Evolutionary conservation across 2,329 filamentous ascomycete genomes (phyloP).

Genomic region (Aspergillus sp.): DNA sequence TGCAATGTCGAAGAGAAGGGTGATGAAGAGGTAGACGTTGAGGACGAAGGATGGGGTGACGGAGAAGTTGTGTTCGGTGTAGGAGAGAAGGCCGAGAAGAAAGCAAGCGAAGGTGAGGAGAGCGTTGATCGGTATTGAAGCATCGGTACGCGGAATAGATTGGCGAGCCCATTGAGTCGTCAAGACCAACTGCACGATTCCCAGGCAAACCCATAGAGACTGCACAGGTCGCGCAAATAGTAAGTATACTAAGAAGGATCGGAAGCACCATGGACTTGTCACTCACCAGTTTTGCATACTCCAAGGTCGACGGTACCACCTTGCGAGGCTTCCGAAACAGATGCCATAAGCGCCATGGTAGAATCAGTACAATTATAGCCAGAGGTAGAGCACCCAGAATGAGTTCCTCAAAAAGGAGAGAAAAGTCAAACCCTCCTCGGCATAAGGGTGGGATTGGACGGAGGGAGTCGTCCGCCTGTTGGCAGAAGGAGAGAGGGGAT

Average conservation of each 20-base stretch:
- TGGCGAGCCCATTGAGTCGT: conserved; percentile 43
- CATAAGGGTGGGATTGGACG: conserved; percentile 39
- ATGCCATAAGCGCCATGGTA: conserved; percentile 42
- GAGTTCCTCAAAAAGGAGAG: conserved; percentile 52
- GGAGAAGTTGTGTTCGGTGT: conserved; percentile 52
- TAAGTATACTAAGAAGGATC: not conserved
- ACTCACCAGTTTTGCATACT: conserved; percentile 44
- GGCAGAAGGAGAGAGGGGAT: conserved; percentile 33
- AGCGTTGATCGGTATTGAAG: conserved; percentile 41
- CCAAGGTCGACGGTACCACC: conserved; percentile 36
- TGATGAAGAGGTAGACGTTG: conserved; percentile 52
- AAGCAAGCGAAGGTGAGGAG: conserved; percentile 35
- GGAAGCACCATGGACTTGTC: not conserved
- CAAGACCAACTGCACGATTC: conserved; percentile 43
- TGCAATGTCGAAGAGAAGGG: conserved; percentile 52
- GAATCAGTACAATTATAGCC: conserved; percentile 39
- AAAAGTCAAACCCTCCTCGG: conserved; percentile 50
- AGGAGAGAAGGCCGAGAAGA: conserved; percentile 47
- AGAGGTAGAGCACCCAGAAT: conserved; percentile 45
- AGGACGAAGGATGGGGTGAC: conserved; percentile 54
- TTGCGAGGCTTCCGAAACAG: conserved; percentile 41
- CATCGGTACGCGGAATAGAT: conserved; percentile 34
- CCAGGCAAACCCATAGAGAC: conserved; percentile 37
- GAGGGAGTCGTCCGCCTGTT: conserved; percentile 41
- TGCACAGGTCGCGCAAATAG: conserved; percentile 19